Base-by-base conservation (phyloP, 208 protist genomes). In the Wallacemonas rigidus region DNA sequence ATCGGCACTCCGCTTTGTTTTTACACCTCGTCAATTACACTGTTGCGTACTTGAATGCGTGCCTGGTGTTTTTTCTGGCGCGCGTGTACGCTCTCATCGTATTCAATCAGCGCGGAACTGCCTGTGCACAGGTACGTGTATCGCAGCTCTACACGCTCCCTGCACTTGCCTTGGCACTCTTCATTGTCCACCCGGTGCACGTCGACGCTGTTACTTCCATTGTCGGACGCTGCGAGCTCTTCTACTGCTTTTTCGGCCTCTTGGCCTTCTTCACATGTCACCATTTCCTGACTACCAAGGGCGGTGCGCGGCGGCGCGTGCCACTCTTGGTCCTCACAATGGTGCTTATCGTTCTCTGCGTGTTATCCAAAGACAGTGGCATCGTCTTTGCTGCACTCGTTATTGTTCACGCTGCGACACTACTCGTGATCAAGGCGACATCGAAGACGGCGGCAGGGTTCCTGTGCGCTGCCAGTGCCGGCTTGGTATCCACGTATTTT, bases 121-220 rank as follows among this genome's bases (percentile, higher is more conserved):
- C 36, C 3, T 41, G 12, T 44, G 41, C 15, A 3, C 43, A 8
- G 38, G 17, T 15, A 45, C 26, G 61, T 45, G 2, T 43, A 9
- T 56, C 53, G 15, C 41, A 69, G 14, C 45, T 74, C 5, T 74
- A 77, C 51, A 62, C 67, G 50, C 62, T 83, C 44, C 82, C 86
- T 9, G 8, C 79, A 2, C 45, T 91, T 9, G 60, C 85, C 2
- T 76, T 85, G 48, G 53, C 82, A 15, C 77, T 97, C 7, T 97
- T 90, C 67, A 72, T 87, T 54, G 81, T 83, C 36, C 93, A 97
- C 74, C 93, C 93, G 2, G 88, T 94, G 17, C 93, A 97, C 80
- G 85, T 84, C n/a, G 93, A 97, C n/a, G 76, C 89, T 44, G 90
- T 97, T 35, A 88, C 87, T 2, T 85, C 83, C 17, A 86, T 96